Base-by-base conservation (phyloP, 1,139 yeast genomes). In the Kurtzmaniella quercitrusa region DNA sequence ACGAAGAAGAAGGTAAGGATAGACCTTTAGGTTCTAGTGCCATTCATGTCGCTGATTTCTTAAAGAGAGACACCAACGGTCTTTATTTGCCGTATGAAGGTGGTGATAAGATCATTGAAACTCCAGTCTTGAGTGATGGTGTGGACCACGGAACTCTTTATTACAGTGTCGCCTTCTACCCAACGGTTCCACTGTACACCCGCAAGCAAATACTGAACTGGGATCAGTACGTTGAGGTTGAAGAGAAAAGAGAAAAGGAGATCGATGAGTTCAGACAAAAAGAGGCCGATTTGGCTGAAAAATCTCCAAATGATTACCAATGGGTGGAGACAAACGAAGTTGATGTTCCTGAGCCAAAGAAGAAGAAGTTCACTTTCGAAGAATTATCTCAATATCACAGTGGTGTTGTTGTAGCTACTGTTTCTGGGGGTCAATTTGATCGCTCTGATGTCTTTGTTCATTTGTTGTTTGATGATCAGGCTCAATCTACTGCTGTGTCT, bases 91-190 rank as follows among this genome's bases (percentile, higher is more conserved):
- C 74, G 32, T 71, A 76, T 48, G 82, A 79, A 52, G 84, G 84
- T 8, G 57, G 74, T 1, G 59, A 68, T n/a, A 68, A 65, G 45
- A 53, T 70, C 22, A 60, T 66, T 38, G 75, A 72, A 42, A 78
- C 76, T 46, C 69, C 74, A 0, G 66, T 83, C 23, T 60, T 69
- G 44, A 63, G 62, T 52, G 61, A 72, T 45, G 72, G 74, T 28
- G 63, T 65, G 38, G 65, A 65, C 38, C 70, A 75, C 45, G 88
- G 88, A 39, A 53, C 60, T 2, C 58, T 84, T 35, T 57, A 58
- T n/a, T 78, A 80, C 50, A 76, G 85, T 3, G 71, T 82, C 28
- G 75, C 85, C 2, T 82, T 82, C 57, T 57, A 81, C 43, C 89
- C 93, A 38, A 65, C 79, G 8, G 66, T 80, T 39, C 84, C 87